A percentile compares a stretch with the other conserved stretches of the same genome.
phyloP scores from a whole-genome alignment of 306 rosid species.

The Dryas alaskensis region DNA sequence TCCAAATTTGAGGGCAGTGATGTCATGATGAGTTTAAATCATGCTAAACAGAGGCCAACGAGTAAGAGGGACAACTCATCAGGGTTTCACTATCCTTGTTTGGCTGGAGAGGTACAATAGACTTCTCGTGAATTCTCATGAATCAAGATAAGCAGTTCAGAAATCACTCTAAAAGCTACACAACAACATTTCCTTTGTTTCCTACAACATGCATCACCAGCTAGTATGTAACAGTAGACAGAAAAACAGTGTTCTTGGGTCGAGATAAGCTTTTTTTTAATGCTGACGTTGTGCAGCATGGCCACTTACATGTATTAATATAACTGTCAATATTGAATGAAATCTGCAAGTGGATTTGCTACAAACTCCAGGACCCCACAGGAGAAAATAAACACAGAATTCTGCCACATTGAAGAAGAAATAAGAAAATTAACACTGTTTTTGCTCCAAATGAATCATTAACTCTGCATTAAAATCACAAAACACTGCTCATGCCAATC shows the following conservation, averaged over 20 bases:
- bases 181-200: too few species aligned
- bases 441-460: neutral
- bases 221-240: neutral
- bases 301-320: neutral
- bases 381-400: neutral
- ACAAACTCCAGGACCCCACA: neutral
- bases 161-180: too few species aligned
- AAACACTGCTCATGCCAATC: constrained; percentile 14
- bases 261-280: neutral
- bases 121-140: too few species aligned
- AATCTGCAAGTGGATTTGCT: neutral
- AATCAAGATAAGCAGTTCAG: too few species aligned
- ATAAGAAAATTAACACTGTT: neutral
- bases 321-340: neutral
- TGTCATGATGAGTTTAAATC: too few species aligned
- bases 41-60: too few species aligned
- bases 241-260: neutral
- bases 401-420: neutral
- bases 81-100: too few species aligned
- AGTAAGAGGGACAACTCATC: too few species aligned
- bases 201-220: too few species aligned
- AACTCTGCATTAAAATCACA: neutral
- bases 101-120: too few species aligned
- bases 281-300: neutral
- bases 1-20: too few species aligned